These are phyloP conservation scores for Cornus florida DNA, from an alignment of 148 eudicot genomes.

Conservation along the genomic window DNA sequence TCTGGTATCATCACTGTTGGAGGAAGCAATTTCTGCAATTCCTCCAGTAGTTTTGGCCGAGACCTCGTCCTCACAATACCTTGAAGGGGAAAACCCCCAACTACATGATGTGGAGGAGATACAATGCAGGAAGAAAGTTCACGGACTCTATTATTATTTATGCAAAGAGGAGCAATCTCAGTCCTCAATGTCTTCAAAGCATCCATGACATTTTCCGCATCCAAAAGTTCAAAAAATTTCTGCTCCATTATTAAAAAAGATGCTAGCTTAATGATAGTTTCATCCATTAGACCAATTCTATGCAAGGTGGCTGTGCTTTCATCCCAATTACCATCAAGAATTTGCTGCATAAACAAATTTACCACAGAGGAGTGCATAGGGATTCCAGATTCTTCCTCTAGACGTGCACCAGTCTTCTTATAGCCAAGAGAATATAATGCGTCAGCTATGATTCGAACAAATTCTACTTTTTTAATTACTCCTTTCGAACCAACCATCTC, in stretches of 20 bases:
- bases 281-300: constrained; percentile 59
- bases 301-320: constrained; percentile 56
- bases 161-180: constrained; percentile 66
- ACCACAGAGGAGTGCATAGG: constrained; percentile 54
- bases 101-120: constrained; percentile 33
- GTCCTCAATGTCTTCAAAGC: constrained; percentile 73
- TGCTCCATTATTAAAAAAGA: constrained; percentile 74
- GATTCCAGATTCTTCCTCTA: constrained; percentile 83
- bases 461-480: constrained; percentile 59
- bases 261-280: constrained; percentile 46
- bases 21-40: constrained; percentile 67
- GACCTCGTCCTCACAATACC: constrained; percentile 29
- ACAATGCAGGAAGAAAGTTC: constrained; percentile 63
- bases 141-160: constrained; percentile 48
- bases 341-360: constrained; percentile 60
- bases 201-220: constrained; percentile 52
- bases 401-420: constrained; percentile 53
- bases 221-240: constrained; percentile 72
- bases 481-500: constrained; percentile 70
- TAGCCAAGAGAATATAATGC: constrained; percentile 85
- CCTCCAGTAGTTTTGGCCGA: constrained; percentile 61
- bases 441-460: constrained; percentile 61
- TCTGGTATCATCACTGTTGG: constrained; percentile 64
- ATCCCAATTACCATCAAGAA: constrained; percentile 78
- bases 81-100: constrained; percentile 22